Evolutionary conservation across 1,284 basidiomycete genomes (phyloP), one percentile per base, ranked within the genome.

Genomic region (Leucoagaricus sp.): DNA sequence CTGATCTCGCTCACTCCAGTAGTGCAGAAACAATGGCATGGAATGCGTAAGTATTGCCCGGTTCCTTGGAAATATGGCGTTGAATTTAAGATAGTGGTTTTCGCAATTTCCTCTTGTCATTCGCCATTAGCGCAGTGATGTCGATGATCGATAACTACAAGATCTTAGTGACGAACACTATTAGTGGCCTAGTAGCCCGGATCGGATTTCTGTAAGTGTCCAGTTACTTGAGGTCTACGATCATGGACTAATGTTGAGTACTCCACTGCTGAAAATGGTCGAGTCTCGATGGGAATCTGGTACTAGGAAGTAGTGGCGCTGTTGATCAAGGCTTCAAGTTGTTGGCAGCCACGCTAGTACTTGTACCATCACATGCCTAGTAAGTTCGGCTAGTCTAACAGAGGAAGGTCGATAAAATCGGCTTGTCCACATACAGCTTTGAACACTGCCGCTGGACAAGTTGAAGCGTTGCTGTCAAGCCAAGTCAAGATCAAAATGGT

Each of bases 111-210:
- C 63, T 83, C 34, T 67, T 77, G 5, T 70, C 78, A 1, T 59
- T 72, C 0, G 65, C 71, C 4, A 72, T 74, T 0, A 71, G 77
- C 0, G 70, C 69, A 10, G 74, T 82, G 31, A 65, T 86, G 4
- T 84, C 86, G 0, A 67, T 80, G 36, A 73, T 86, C 52, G 68
- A 85, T 25, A 64, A 60, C 0, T 76, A 86, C 26, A 84, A 85
- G 8, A 74, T 85, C n/a, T 77, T 78, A 0, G 70, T 69, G 57
- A 85, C 85, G 0, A 76, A 83, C 66, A 75, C 74, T 0, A 63
- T 82, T 12, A 68, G 78, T 0, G 79, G 80, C 0, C 46, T 69
- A 5, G 55, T 82, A 5, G 73, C 72, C 2, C 71, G 78, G 69
- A 1, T 77, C 1, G 81, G 79, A n/a, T 81, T 75, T 60, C 66